A percentile compares a stretch with the other conserved stretches of the same genome.
phyloP scores from a whole-genome alignment of 805 yeast genomes.

The Wickerhamomyces xylosicus region DNA sequence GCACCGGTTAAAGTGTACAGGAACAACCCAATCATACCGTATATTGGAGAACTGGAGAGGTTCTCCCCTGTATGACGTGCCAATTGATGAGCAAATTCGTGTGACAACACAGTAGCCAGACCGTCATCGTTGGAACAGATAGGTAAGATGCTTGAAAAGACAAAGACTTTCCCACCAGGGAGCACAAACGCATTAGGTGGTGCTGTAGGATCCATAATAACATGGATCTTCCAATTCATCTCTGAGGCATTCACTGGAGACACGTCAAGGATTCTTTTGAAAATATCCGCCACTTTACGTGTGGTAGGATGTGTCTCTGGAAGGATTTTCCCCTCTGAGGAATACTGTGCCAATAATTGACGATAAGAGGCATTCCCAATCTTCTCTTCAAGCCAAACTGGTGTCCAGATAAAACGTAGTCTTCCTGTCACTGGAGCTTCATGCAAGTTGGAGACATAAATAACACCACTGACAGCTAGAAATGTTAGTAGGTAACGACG shows the following conservation, averaged over 20 bases:
- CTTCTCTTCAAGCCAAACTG: slow-evolving; percentile 48
- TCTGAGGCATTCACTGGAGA: slow-evolving; percentile 30
- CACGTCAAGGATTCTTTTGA: slow-evolving; percentile 52
- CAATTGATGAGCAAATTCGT: slow-evolving; percentile 89
- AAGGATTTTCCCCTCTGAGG: slow-evolving; percentile 31
- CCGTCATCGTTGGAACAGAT: slow-evolving; percentile 81
- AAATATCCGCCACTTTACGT: slow-evolving; percentile 43
- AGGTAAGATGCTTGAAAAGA: slow-evolving; percentile 68
- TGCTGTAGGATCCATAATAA: slow-evolving; percentile 55
- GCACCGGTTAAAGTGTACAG: slow-evolving; percentile 57
- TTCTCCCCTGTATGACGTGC: slow-evolving; percentile 89
- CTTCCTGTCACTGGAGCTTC: slow-evolving; percentile 78
- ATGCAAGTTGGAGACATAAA: slow-evolving; percentile 48
- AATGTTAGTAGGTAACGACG: slow-evolving; percentile 23
- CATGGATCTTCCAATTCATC: slow-evolving; percentile 69
- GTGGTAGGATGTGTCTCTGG: slow-evolving; percentile 58
- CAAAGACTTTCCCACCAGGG: slow-evolving; percentile 94
- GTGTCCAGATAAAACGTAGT: slow-evolving; percentile 59
- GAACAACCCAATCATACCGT: slow-evolving; percentile 39
- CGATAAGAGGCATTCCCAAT: slow-evolving; percentile 58
- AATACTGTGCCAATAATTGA: slow-evolving; percentile 46
- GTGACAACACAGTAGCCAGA: slow-evolving; percentile 88
- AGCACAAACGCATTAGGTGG: slow-evolving; percentile 96
- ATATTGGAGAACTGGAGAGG: slow-evolving; percentile 66
- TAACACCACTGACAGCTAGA: slow-evolving; percentile 24